Base-by-base conservation (phyloP, 164 flowering plant genomes). In the Hamamelis virginiana region DNA sequence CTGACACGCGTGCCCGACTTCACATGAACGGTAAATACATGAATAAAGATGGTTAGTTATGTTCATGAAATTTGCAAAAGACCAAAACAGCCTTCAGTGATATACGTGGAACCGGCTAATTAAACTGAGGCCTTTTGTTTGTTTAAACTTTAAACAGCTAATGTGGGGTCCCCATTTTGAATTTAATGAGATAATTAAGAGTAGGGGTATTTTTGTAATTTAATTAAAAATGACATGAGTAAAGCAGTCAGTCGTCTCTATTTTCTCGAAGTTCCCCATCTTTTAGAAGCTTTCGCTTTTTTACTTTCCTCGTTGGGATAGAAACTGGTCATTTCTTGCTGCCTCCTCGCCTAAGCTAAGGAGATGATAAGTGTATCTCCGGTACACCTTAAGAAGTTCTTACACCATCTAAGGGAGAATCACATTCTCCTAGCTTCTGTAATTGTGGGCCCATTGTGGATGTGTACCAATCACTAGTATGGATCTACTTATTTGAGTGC, bases 1-100 rank as follows among this genome's bases (percentile, higher is more conserved):
- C 62, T 59, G 62, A 59, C 62, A 59, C 62, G 62, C 62, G 62
- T 33, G 62, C 62, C 62, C 25, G 8, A 19, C 23, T 19, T 11
- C 12, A 10, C 38, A 25, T 5, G 5, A 25, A 26, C 18, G 33
- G 5, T 58, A 26, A 56, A 22, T 50, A 16, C 5, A 11, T 50
- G 53, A 52, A 18, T 52, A 6, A 33, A 33, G 41, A 33, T 33
- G 41, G 6, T 33, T 33, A 33, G 2, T 33, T n/a, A n/a, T n/a
- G n/a, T n/a, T n/a, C n/a, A n/a, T n/a, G n/a, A n/a, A n/a, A n/a
- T n/a, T n/a, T n/a, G n/a, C n/a, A n/a, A n/a, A n/a, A n/a, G n/a
- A n/a, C n/a, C n/a, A n/a, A n/a, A 33, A 2, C 41, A 33, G 41
- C 50, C 50, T 13, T 33, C 41, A 33, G 41, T 2, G 41, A 6